Conservation (phyloP, 495 filamentous ascomycete genomes). For the Hamigera avellanea region DNA sequence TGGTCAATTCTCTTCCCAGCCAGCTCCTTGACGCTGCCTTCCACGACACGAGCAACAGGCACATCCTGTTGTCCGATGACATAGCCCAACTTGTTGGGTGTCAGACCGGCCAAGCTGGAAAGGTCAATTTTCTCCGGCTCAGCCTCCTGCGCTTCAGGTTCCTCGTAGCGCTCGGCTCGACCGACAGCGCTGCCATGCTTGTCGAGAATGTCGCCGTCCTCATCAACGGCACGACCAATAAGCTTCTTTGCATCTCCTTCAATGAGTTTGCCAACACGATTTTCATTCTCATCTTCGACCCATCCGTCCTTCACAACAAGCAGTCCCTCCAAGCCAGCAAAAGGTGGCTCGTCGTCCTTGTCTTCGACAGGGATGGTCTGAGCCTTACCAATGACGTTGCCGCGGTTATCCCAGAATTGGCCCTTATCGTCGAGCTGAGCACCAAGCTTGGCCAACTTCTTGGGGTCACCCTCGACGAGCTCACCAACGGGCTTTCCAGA, state of each 20-base stretch:
- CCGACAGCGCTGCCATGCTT: constrained; percentile 51
- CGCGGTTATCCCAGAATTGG: constrained; percentile 50
- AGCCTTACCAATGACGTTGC: constrained; percentile 47
- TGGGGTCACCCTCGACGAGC: constrained; percentile 46
- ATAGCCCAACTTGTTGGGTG: constrained; percentile 70
- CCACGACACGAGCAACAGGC: constrained; percentile 54
- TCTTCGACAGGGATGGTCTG: constrained; percentile 49
- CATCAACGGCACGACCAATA: constrained; percentile 48
- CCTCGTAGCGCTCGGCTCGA: constrained; percentile 46
- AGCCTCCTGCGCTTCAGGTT: constrained; percentile 17
- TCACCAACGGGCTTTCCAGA: constrained; percentile 46
- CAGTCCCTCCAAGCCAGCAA: constrained; percentile 54
- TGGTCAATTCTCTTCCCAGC: constrained; percentile 57
- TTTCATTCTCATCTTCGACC: constrained; percentile 48
- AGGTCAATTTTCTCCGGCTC: constrained; percentile 46
- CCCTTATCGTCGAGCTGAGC: constrained; percentile 48
- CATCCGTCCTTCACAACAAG: constrained; percentile 46
- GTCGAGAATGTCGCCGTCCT: constrained; percentile 54
- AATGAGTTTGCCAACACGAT: constrained; percentile 43
- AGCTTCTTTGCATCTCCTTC: constrained; percentile 56
- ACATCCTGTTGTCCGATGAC: constrained; percentile 62
- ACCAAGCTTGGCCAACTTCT: constrained; percentile 44
- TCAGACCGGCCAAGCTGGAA: constrained; percentile 51
- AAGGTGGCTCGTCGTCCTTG: constrained; percentile 43
- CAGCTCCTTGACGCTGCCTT: constrained; percentile 57